These are phyloP conservation scores for Fusarium sp. DNA, from an alignment of 2,329 filamentous ascomycete species.

Conservation along the genomic window DNA sequence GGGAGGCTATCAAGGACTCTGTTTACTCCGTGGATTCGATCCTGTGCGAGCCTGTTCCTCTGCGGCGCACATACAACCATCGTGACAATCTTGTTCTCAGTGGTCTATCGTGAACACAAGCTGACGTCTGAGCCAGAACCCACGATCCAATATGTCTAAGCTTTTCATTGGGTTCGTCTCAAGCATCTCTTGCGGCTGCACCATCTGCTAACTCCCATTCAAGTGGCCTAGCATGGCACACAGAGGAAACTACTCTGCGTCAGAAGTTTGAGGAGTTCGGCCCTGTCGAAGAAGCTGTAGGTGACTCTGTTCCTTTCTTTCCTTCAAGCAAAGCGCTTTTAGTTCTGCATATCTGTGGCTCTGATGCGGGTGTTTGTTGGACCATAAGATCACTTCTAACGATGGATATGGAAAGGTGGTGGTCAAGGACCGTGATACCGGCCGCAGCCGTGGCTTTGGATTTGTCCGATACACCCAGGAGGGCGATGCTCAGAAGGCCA, in stretches of 20 bases:
- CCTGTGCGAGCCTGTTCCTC: background rate
- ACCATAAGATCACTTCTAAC: constrained; percentile 31
- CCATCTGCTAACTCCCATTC: constrained; percentile 33
- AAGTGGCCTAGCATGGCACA: constrained; percentile 98
- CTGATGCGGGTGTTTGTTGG: constrained; percentile 25
- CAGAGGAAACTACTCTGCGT: constrained; percentile 85
- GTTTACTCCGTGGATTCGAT: background rate
- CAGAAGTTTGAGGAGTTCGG: constrained; percentile 94
- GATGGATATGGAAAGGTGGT: constrained; percentile 71
- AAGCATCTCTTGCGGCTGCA: background rate
- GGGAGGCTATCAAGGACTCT: background rate
- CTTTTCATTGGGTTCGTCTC: constrained; percentile 65
- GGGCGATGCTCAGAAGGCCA: constrained; percentile 78
- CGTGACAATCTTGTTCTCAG: background rate
- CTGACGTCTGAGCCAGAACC: constrained; percentile 27
- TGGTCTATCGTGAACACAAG: background rate
- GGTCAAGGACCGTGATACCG: constrained; percentile 96
- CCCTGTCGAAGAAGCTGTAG: constrained; percentile 90
- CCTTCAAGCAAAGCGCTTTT: constrained; percentile 26
- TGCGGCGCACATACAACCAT: background rate
- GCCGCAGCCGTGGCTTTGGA: constrained; percentile 95
- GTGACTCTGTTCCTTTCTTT: constrained; percentile 51
- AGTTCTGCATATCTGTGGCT: constrained; percentile 32
- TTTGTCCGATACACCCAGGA: constrained; percentile 90
- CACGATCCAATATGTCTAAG: constrained; percentile 75